Conservation (phyloP, 768 basidiomycete species). For the Lactifluus subvellereus region DNA sequence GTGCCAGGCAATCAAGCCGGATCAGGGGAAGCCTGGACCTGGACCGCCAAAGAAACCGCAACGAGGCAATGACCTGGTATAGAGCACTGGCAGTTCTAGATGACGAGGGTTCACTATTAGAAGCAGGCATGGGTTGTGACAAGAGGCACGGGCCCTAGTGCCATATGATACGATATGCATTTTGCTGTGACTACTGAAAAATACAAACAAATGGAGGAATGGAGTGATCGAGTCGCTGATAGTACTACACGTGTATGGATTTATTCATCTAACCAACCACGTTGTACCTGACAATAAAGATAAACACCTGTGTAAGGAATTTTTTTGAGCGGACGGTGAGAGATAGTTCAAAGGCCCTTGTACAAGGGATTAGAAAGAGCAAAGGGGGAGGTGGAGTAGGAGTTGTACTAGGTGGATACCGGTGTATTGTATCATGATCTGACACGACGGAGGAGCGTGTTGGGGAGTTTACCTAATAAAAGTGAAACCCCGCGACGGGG, state of each 20-base stretch:
- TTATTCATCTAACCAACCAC: background rate
- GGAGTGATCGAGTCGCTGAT: constrained; percentile 13
- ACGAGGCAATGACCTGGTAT: constrained; percentile 7
- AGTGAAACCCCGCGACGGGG: background rate
- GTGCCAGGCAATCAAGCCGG: constrained; percentile 9
- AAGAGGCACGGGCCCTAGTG: background rate
- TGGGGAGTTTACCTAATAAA: constrained; percentile 16
- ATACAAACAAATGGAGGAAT: constrained; percentile 3
- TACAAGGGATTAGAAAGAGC: background rate
- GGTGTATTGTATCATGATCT: too few relatives aligned
- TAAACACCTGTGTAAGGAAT: too few relatives aligned
- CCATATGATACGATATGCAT: background rate
- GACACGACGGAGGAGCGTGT: constrained; percentile 17
- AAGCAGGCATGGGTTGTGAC: background rate
- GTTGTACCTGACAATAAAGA: background rate
- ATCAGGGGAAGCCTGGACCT: constrained; percentile 11
- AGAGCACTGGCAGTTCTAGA: background rate
- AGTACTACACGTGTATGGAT: constrained; percentile 12
- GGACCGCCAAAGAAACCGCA: background rate
- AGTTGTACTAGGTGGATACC: background rate
- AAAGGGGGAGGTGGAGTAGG: background rate
- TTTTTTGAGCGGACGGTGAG: too few relatives aligned
- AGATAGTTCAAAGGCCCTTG: too few relatives aligned
- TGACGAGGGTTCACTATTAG: background rate
- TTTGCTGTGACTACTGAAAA: background rate